Evolutionary conservation across 2,329 filamentous ascomycete species (phyloP), one percentile per base, ranked within the genome.

Genomic region (Verruconis gallopava): DNA sequence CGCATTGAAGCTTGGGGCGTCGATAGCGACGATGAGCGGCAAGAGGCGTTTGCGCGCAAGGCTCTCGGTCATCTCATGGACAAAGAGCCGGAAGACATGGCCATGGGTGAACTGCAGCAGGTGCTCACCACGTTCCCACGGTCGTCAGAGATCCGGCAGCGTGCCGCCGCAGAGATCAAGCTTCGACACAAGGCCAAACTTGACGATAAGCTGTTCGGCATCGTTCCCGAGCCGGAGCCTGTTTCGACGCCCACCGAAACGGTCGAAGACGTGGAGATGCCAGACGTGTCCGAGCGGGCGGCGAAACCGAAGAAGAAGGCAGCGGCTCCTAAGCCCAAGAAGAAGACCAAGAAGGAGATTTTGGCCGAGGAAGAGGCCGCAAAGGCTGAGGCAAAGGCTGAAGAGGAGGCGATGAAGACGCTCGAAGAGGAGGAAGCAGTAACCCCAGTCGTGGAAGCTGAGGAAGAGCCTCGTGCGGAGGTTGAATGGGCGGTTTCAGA

Each of bases 181-280:
- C 73, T 79, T 37, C 75, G 82, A 39, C 91, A 93, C 59, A 77
- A 84, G 38, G 81, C 80, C 52, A 89, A 86, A 64, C 85, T 85
- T 56, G 83, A 88, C 44, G 83, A 89, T 51, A 82, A 85, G 51
- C 67, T 89, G 4, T 86, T 86, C 54, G 34, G 41, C 41, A 43
- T 38, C 35, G 21, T 38, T 6, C 36, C 36, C 18, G 37, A 44
- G 35, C 21, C 34, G 14, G 35, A 56, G 32, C 53, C 55, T 20
- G 51, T 55, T 40, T 53, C 57, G 19, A 51, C 58, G 40, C 47
- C 59, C 39, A 56, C 53, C 5, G 25, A 30, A n/a, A 68, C 69
- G 5, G 59, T 68, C 21, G 62, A 70, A 15, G 64, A 72, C 20
- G 60, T 63, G 32, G 53, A 53, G 22, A 49, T 53, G 40, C 54